Base-by-base conservation (phyloP, 345 rosid genomes). In the Linum tenue region DNA sequence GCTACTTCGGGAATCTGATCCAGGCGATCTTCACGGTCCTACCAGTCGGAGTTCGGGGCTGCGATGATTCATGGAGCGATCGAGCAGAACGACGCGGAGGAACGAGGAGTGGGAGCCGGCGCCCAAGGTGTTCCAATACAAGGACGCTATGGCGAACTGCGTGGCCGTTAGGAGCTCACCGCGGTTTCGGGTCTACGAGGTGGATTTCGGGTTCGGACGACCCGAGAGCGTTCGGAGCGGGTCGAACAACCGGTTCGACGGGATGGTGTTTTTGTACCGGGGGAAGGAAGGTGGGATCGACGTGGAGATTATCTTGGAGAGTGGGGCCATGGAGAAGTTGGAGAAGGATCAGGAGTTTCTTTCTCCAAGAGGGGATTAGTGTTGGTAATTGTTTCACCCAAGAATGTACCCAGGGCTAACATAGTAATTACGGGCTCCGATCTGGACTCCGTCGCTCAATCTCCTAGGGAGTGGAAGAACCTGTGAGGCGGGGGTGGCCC, bases 111-210 rank as follows among this genome's bases (percentile, higher is more conserved):
- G 96, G 89, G 97, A 94, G 76, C 76, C 73, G 0, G 75, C 85
- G 7, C 99, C 96, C 9, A 86, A 86, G 86, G 78, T 94, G 0
- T 90, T 88, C 56, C 83, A 85, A 74, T 88, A 71, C 69, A 84
- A 94, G 79, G 97, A 94, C 36, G 99, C 96, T 0, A 97, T 96
- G 3, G 79, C 73, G 70, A 94, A 94, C 67, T 86, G 97, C 8
- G 87, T 94, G 58, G 92, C 89, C 3, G 82, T 94, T 0, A 97
- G 99, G 40, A 90, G 97, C 83, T 94, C 99, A 22, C 99, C 99
- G 15, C 85, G 97, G 84, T 94, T 94, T 64, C 70, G 64, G 78
- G 95, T 94, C 9, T 90, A 90, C 41, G 96, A 86, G 4, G 95
- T 94, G 55, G 96, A 90, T 68, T 94, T 90, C 72, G 99, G 99